Evolutionary conservation across 306 rosid species (phyloP).

Genomic region (Acacia melanoxylon): DNA sequence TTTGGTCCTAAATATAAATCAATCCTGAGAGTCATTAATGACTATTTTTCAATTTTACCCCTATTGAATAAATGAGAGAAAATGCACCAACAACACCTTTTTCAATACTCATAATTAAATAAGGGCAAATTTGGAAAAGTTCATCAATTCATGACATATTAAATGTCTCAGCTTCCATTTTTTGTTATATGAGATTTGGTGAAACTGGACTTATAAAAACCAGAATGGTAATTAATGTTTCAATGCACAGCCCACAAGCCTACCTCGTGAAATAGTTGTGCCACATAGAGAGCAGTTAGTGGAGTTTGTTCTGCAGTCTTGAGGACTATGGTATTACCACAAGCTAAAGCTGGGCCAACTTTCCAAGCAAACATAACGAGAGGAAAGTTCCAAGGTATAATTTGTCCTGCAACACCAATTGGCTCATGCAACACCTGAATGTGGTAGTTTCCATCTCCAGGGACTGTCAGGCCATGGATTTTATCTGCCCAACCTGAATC

Average conservation of each 20-base stretch:
- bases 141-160: too few relatives aligned
- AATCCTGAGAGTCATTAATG: too few relatives aligned
- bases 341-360: conserved; percentile 96
- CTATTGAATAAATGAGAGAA: too few relatives aligned
- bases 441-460: conserved; percentile 86
- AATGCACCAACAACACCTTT: too few relatives aligned
- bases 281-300: conserved; percentile 72
- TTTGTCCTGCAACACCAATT: conserved; percentile 95
- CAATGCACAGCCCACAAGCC: background rate
- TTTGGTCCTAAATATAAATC: too few relatives aligned
- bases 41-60: too few relatives aligned
- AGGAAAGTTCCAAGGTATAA: conserved; percentile 98
- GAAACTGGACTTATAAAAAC: too few relatives aligned
- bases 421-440: conserved; percentile 89
- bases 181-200: too few relatives aligned
- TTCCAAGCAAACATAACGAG: conserved; percentile 92
- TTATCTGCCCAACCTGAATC: conserved; percentile 92
- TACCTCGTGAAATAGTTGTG: conserved; percentile 81
- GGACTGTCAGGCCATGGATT: conserved; percentile 92
- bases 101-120: too few relatives aligned
- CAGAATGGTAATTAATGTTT: background rate
- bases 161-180: too few relatives aligned
- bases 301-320: conserved; percentile 96
- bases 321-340: conserved; percentile 82
- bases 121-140: too few relatives aligned